Evolutionary conservation across 2,329 filamentous ascomycete species (phyloP).

Genomic region (Sclerotinia subarctica): DNA sequence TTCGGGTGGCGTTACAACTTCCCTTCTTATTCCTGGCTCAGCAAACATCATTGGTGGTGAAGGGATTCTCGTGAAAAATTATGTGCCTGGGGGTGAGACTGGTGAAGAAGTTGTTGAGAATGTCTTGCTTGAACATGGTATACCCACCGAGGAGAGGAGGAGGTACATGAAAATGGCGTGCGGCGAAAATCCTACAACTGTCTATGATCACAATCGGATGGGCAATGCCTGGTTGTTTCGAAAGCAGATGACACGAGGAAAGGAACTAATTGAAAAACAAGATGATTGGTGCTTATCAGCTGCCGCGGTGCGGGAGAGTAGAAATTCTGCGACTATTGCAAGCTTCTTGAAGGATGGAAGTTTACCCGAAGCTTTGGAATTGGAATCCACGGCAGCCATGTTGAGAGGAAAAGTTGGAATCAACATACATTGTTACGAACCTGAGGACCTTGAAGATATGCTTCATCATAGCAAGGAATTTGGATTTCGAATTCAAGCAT

Average conservation of each 20-base stretch:
- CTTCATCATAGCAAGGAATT: slow-evolving; percentile 45
- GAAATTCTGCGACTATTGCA: slow-evolving; percentile 28
- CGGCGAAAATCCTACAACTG: slow-evolving; percentile 45
- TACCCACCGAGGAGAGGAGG: slow-evolving; percentile 37
- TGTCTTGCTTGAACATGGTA: slow-evolving; percentile 43
- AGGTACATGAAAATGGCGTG: slow-evolving; percentile 48
- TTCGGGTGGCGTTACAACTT: slow-evolving; percentile 46
- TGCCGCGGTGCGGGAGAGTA: slow-evolving; percentile 25
- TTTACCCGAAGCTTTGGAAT: slow-evolving; percentile 40
- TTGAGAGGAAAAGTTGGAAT: slow-evolving; percentile 44
- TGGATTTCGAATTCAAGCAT: slow-evolving; percentile 43
- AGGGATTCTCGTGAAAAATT: slow-evolving; percentile 44
- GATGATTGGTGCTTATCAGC: slow-evolving; percentile 39
- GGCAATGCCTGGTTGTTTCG: slow-evolving; percentile 43
- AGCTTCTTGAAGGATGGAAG: slow-evolving; percentile 28
- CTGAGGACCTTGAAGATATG: slow-evolving; percentile 46
- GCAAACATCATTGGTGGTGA: slow-evolving; percentile 48
- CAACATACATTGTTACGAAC: slow-evolving; percentile 47
- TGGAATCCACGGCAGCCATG: slow-evolving; percentile 43
- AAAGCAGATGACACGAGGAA: slow-evolving; percentile 42
- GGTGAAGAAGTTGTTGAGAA: slow-evolving; percentile 44
- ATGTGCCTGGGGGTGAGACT: slow-evolving; percentile 37
- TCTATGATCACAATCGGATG: slow-evolving; percentile 43
- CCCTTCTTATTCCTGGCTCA: slow-evolving; percentile 46
- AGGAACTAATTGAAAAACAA: slow-evolving; percentile 40